Evolutionary conservation across 257 asterid genomes (phyloP).

Genomic region (Buddleja alternifolia): DNA sequence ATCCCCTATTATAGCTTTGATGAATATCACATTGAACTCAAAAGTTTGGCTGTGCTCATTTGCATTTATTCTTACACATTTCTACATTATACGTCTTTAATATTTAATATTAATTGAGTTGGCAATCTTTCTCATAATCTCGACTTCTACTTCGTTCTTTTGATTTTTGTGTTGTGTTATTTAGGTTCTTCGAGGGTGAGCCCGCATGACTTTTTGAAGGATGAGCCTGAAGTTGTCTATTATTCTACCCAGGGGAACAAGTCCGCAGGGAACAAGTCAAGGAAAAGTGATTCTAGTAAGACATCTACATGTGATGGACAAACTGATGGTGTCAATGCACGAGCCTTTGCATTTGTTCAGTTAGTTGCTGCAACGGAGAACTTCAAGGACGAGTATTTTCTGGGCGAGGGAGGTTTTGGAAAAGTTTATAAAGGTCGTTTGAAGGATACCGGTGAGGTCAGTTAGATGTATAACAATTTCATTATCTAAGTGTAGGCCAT

Average conservation of each 20-base stretch:
- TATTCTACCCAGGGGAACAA: too few relatives aligned
- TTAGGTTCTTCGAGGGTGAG: slow-evolving; percentile 17
- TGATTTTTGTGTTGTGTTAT: background rate
- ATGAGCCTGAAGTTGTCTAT: slow-evolving; percentile 17
- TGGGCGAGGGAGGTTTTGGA: slow-evolving; percentile 87
- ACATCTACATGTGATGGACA: slow-evolving; percentile 24
- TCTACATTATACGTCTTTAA: background rate
- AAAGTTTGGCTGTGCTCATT: background rate
- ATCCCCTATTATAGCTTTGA: background rate
- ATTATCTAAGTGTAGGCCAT: background rate
- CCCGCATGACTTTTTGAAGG: slow-evolving; percentile 17
- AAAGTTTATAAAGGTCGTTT: slow-evolving; percentile 64
- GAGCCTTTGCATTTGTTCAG: slow-evolving; percentile 28
- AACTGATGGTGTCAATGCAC: slow-evolving; percentile 32
- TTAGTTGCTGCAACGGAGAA: slow-evolving; percentile 57
- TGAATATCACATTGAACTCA: slow-evolving; percentile 2
- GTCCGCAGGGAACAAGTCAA: background rate
- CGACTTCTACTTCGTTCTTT: background rate
- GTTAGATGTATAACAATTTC: slow-evolving; percentile 20
- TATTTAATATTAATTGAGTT: background rate
- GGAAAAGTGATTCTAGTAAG: slow-evolving; percentile 5
- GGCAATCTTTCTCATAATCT: background rate
- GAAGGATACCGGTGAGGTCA: slow-evolving; percentile 58
- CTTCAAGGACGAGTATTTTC: slow-evolving; percentile 55
- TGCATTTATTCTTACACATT: background rate